Base-by-base conservation (phyloP, 192 early-diverging fungal genomes). In the Allomyces javanicus region DNA sequence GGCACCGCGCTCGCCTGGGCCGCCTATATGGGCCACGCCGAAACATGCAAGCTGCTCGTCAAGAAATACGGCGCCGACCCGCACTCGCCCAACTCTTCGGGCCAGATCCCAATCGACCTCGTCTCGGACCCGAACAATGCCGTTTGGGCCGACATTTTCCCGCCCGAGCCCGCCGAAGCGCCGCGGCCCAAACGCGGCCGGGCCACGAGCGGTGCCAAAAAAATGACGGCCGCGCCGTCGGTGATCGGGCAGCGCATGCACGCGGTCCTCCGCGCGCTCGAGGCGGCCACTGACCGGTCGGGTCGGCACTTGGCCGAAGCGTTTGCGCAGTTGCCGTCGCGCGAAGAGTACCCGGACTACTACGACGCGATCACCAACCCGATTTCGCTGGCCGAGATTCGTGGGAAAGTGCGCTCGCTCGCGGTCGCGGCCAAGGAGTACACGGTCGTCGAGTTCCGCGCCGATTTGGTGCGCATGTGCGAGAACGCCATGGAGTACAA, bases 401-500 rank as follows among this genome's bases (percentile, higher is more conserved):
- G 85, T 40, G 33, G 66, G 79, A 85, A 77, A 67, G 25, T 62
- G n/a, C 25, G 24, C 12, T 61, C 7, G 17, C 4, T 61, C n/a
- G n/a, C 63, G 50, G 63, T 11, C 58, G 22, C 21, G 21, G 11
- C 50, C 6, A 67, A 77, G 58, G 95, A 95, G 70, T 71, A 73
- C 62, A 79, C 78, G 22, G 72, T 93, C 61, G 76, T 82, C 12
- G 78, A 81, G 23, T 91, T 94, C 68, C 79, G 83, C 74, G 72
- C 75, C n/a, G 96, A 98, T 73, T 80, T 95, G 68, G 73, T 79
- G 26, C 73, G 84, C 64, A 83, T 96, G 75, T 93, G 95, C 71
- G 79, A 87, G 66, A 98, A 98, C 68, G 93, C 93, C 14, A 92
- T 85, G 70, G 83, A 81, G 44, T 98, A 91, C 74, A 96, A 96